phyloP scores from a whole-genome alignment of 139 green algal species.

The Tetradesmus lagerheimii region DNA sequence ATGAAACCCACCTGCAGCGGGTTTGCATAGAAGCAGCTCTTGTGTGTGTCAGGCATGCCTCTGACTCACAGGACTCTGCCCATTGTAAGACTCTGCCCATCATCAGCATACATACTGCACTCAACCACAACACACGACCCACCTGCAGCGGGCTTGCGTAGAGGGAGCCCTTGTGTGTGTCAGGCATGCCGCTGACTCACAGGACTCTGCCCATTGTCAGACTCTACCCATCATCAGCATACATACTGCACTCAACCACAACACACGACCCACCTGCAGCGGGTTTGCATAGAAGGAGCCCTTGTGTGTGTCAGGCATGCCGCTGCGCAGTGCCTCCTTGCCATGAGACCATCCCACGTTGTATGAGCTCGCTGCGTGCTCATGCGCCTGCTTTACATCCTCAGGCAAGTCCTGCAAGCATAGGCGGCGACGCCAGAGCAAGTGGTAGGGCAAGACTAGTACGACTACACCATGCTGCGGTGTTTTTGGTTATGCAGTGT shows the following conservation, averaged over 20 bases:
- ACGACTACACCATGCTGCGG: no score
- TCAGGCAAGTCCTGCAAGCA: slow-evolving; percentile 55
- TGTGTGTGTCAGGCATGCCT: slow-evolving; percentile 69
- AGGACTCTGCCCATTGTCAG: no score
- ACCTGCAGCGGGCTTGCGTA: slow-evolving; percentile 80
- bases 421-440: no score
- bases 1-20: slow-evolving; percentile 54
- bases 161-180: slow-evolving; percentile 74
- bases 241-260: neutral
- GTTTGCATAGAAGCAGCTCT: slow-evolving; percentile 83
- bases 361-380: slow-evolving; percentile 68
- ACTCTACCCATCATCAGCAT: neutral
- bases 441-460: no score
- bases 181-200: slow-evolving; percentile 47
- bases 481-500: no score
- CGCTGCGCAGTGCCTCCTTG: slow-evolving; percentile 69
- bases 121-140: neutral
- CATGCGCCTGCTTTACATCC: slow-evolving; percentile 43
- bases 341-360: slow-evolving; percentile 83
- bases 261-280: slow-evolving; percentile 35
- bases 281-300: slow-evolving; percentile 84
- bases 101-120: no score
- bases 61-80: no score
- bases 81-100: no score
- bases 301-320: slow-evolving; percentile 70